These are phyloP conservation scores for Oligophagozyma castellii DNA, from an alignment of 1,139 yeast genomes.

Conservation along the genomic window DNA sequence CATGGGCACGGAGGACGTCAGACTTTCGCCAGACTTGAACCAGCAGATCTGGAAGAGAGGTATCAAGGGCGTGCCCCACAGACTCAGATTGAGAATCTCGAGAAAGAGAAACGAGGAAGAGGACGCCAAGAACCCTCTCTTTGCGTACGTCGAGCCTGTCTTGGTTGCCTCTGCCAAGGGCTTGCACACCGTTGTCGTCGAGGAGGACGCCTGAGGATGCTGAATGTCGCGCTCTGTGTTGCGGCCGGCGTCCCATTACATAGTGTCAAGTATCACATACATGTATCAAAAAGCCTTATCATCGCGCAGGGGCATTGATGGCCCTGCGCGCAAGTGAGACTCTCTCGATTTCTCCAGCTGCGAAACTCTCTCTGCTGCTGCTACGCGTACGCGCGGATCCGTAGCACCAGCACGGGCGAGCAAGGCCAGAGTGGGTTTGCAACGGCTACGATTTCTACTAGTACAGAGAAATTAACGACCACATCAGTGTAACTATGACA, in stretches of 20 bases:
- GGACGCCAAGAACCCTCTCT: slow-evolving; percentile 96
- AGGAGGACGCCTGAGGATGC: slow-evolving; percentile 67
- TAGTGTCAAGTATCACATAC: slow-evolving; percentile 1
- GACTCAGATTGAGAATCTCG: slow-evolving; percentile 97
- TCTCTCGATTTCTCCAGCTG: too few species aligned
- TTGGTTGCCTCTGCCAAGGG: slow-evolving; percentile 92
- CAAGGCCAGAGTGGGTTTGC: too few species aligned
- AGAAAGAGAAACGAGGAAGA: slow-evolving; percentile 99
- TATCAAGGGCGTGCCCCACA: slow-evolving; percentile 97
- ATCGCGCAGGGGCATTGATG: too few species aligned
- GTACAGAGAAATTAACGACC: too few species aligned
- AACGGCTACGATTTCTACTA: too few species aligned
- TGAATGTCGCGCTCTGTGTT: neutral
- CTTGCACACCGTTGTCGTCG: slow-evolving; percentile 94
- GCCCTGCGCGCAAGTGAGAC: too few species aligned
- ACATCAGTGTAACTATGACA: slow-evolving; percentile 29
- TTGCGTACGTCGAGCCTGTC: slow-evolving; percentile 97
- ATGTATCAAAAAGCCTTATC: too few species aligned
- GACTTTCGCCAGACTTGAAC: slow-evolving; percentile 97
- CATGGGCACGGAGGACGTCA: slow-evolving; percentile 99
- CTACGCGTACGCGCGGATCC: too few species aligned
- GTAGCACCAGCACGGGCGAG: too few species aligned
- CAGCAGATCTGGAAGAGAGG: slow-evolving; percentile 99
- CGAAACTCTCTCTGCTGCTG: too few species aligned
- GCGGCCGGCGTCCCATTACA: neutral